phyloP scores from a whole-genome alignment of 352 stramenopile genomes.

The Globisporangium irregulare region DNA sequence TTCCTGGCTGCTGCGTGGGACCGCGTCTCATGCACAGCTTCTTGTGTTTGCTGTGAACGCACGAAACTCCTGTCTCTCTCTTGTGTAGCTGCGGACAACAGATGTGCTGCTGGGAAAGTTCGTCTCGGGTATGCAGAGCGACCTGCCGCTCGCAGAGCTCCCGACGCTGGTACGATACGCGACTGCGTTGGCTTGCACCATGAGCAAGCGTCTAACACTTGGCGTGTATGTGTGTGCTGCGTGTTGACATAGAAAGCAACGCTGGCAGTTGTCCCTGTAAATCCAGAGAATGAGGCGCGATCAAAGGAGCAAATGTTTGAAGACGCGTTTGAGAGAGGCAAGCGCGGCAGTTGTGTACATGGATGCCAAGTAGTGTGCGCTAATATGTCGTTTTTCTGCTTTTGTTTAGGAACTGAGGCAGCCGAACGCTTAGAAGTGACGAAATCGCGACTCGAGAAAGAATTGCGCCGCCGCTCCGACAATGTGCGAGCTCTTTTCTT shows the following conservation, averaged over 20 bases:
- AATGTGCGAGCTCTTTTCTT: slow-evolving; percentile 16
- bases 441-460: slow-evolving; percentile 64
- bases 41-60: background rate
- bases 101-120: slow-evolving; percentile 45
- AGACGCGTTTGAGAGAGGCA: slow-evolving; percentile 46
- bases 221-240: background rate
- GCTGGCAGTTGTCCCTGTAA: slow-evolving; percentile 50
- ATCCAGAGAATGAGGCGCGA: slow-evolving; percentile 24
- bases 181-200: background rate
- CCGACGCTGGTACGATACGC: slow-evolving; percentile 31
- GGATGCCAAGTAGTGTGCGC: no score
- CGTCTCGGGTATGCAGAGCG: slow-evolving; percentile 37
- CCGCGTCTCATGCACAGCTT: background rate
- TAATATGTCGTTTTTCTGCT: no score
- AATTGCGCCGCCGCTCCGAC: slow-evolving; percentile 55
- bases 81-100: slow-evolving; percentile 45
- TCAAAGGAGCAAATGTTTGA: slow-evolving; percentile 53
- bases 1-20: background rate
- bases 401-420: slow-evolving; percentile 33
- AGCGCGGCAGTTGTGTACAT: no score
- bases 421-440: slow-evolving; percentile 62
- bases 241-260: slow-evolving; percentile 45
- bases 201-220: background rate
- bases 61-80: background rate
- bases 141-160: slow-evolving; percentile 41